Conservation (phyloP, 2,329 filamentous ascomycete genomes). For the Trichoderma sp. region DNA sequence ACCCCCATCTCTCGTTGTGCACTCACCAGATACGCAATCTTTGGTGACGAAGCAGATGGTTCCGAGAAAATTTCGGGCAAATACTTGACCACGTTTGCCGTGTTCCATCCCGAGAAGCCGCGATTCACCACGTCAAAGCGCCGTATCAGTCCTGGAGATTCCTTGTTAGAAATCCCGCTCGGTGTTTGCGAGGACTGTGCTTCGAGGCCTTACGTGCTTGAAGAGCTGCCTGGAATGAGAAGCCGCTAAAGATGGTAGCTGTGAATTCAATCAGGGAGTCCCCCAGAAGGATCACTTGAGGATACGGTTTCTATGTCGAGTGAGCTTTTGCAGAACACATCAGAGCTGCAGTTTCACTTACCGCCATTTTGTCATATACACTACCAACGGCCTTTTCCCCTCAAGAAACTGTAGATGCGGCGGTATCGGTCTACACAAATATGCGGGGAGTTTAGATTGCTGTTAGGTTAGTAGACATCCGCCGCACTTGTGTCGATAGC, state of each 20-base stretch:
- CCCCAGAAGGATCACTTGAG: slow-evolving; percentile 79
- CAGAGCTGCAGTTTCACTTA: slow-evolving; percentile 7
- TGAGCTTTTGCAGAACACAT: not conserved
- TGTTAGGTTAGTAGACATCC: not conserved
- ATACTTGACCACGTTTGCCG: slow-evolving; percentile 66
- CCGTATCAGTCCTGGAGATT: slow-evolving; percentile 64
- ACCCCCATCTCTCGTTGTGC: not conserved
- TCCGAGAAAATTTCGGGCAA: slow-evolving; percentile 69
- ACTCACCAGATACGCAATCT: slow-evolving; percentile 65
- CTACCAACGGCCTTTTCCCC: not conserved
- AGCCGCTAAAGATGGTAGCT: slow-evolving; percentile 60
- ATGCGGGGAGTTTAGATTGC: not conserved
- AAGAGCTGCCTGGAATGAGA: slow-evolving; percentile 70
- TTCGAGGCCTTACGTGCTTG: slow-evolving; percentile 55
- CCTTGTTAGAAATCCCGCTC: not conserved
- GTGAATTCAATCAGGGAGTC: slow-evolving; percentile 81
- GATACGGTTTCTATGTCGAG: slow-evolving; percentile 49
- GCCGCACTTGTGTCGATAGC: not conserved
- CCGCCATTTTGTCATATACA: slow-evolving; percentile 22
- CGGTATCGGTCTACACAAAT: not conserved
- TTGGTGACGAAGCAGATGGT: slow-evolving; percentile 53
- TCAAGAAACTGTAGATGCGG: not conserved
- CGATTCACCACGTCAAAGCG: slow-evolving; percentile 84
- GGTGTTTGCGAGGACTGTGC: not conserved
- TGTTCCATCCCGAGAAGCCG: slow-evolving; percentile 84